Conservation (phyloP, 805 yeast species). For the Metschnikowia kofuensis region DNA sequence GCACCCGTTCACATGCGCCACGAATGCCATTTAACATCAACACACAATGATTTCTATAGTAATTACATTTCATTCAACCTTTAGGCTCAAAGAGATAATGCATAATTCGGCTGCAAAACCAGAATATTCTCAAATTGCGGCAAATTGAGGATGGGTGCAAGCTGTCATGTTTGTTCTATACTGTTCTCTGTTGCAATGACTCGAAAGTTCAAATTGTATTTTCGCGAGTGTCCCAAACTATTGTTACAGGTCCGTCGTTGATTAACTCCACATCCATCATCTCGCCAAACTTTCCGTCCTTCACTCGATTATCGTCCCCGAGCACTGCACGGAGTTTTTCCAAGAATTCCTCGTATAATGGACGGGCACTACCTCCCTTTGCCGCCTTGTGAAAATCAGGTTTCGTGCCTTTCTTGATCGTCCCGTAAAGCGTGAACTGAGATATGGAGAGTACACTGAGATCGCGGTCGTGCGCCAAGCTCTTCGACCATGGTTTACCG, state of each 20-base stretch:
- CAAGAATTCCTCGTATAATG: conserved; percentile 54
- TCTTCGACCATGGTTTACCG: conserved; percentile 75
- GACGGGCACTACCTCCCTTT: conserved; percentile 59
- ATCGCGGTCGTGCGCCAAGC: conserved; percentile 54
- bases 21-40: conserved; percentile 24
- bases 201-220: not conserved
- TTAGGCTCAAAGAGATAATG: not conserved
- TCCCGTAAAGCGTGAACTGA: conserved; percentile 88
- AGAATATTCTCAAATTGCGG: no score
- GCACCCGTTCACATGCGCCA: conserved; percentile 49
- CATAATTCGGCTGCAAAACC: not conserved
- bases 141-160: no score
- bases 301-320: conserved; percentile 58
- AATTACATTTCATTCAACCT: not conserved
- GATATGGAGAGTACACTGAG: conserved; percentile 85
- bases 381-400: conserved; percentile 95
- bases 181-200: no score
- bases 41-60: not conserved
- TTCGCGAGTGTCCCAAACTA: conserved; percentile 63
- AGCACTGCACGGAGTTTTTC: conserved; percentile 45
- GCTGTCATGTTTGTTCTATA: no score
- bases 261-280: conserved; percentile 92
- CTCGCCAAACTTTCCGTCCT: conserved; percentile 92
- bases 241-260: conserved; percentile 94
- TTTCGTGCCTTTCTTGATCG: conserved; percentile 84